Percentiles rank a stretch among this genome's conserved stretches.
Evolutionary conservation across 2,329 filamentous ascomycete species (phyloP).

Genomic region (Didymellaceae sp.): DNA sequence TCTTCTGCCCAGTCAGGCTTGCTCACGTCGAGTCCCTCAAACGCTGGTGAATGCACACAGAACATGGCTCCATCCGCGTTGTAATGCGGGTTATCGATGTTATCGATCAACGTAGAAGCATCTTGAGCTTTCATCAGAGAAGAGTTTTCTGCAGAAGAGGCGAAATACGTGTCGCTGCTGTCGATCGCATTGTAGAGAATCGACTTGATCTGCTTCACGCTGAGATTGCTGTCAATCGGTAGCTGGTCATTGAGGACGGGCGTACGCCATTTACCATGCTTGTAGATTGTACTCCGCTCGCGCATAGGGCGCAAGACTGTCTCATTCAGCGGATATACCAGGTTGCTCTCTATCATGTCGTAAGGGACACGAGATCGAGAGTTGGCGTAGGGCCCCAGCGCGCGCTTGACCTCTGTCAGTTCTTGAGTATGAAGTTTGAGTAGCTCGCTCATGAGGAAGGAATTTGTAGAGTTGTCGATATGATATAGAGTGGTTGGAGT

Average conservation of each 20-base stretch:
- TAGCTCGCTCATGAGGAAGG: background rate
- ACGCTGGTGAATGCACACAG: slow-evolving; percentile 16
- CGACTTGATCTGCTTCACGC: slow-evolving; percentile 1
- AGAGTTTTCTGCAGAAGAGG: slow-evolving; percentile 10
- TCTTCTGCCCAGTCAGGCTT: slow-evolving; percentile 3
- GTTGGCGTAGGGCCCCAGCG: slow-evolving; percentile 13
- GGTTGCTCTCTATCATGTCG: background rate
- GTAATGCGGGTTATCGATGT: slow-evolving; percentile 12
- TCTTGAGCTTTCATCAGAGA: slow-evolving; percentile 9
- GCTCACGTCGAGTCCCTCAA: slow-evolving; percentile 6
- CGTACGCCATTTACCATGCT: slow-evolving; percentile 5
- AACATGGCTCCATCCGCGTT: slow-evolving; percentile 14
- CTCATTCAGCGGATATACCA: slow-evolving; percentile 15
- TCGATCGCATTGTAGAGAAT: slow-evolving; percentile 15
- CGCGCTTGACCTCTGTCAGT: slow-evolving; percentile 17
- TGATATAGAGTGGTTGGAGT: no score
- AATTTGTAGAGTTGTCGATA: no score
- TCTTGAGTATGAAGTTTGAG: slow-evolving; percentile 17
- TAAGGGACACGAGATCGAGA: slow-evolving; percentile 1
- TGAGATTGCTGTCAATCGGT: background rate
- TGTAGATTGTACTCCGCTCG: slow-evolving; percentile 1
- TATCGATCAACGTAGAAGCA: slow-evolving; percentile 12
- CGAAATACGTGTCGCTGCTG: slow-evolving; percentile 11
- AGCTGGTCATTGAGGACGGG: slow-evolving; percentile 9
- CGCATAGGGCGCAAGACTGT: slow-evolving; percentile 7